Base-by-base conservation (phyloP, 2,329 filamentous ascomycete genomes). In the Trichoderma oligosporum region DNA sequence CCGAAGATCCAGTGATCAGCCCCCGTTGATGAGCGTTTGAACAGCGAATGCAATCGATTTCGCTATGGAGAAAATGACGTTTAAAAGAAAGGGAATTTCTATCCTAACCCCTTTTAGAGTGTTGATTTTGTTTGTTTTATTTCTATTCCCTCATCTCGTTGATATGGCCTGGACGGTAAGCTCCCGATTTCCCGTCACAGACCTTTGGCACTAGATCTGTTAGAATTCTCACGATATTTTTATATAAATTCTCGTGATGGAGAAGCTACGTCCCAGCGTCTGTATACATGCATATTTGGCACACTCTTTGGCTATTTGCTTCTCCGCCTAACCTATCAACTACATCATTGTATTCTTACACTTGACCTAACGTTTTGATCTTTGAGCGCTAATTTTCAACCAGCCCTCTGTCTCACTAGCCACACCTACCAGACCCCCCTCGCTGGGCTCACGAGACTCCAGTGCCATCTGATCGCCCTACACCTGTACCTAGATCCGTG, bases 201-300 rank as follows among this genome's bases (percentile, higher is more conserved):
- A 38, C 18, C 53, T 56, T 56, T 35, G 44, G 53, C 53, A 47
- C 42, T 35, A n/a, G n/a, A n/a, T n/a, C n/a, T n/a, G n/a, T n/a
- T n/a, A n/a, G n/a, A n/a, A n/a, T n/a, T n/a, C n/a, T n/a, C n/a
- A n/a, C n/a, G n/a, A n/a, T 24, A 27, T 20, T 31, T 29, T 20
- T 16, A 16, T 27, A 35, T 18, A 11, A 12, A 22, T 33, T 4
- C 36, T 45, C 24, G 14, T 45, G 24, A 25, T 41, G 16, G 14
- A 41, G 38, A 24, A 20, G 18, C 9, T 20, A 11, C 38, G 14
- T 11, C 18, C 14, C 9, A 25, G 24, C 27, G 14, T 41, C 25
- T 52, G 18, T 14, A 12, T 11, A 14, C 18, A 53, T 44, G n/a
- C n/a, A 33, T 25, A 33, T 41, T 35, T 35, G 14, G 14, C 8